phyloP scores from a whole-genome alignment of 441 rosid species.

The Bruguiera hainesii region DNA sequence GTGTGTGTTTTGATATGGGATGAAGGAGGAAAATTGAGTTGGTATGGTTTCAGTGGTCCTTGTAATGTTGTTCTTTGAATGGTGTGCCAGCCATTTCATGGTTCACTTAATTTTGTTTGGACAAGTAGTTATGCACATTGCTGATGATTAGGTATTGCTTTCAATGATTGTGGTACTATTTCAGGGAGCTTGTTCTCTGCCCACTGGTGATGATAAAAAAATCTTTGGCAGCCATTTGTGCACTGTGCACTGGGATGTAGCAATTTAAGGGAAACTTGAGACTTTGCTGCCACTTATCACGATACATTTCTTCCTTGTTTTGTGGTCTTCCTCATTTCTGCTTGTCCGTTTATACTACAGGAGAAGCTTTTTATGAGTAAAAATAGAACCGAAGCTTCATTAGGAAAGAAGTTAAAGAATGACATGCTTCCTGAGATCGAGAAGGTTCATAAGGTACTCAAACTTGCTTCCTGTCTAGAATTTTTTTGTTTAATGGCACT shows the following conservation, averaged over 20 bases:
- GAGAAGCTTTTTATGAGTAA: constrained; percentile 83
- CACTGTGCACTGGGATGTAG: background rate
- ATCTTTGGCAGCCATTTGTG: background rate
- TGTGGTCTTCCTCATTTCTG: background rate
- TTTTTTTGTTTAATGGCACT: background rate
- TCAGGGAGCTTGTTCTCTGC: constrained; percentile 6
- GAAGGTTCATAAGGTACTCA: constrained; percentile 85
- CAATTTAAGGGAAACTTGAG: background rate
- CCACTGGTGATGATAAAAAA: constrained; percentile 8
- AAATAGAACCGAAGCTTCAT: constrained; percentile 80
- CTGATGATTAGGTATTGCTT: background rate
- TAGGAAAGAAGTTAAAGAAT: constrained; percentile 87
- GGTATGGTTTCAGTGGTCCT: too few relatives aligned
- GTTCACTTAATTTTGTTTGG: too few relatives aligned
- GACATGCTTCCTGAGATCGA: constrained; percentile 98
- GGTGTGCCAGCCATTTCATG: too few relatives aligned
- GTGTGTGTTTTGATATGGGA: too few relatives aligned
- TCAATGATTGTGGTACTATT: background rate
- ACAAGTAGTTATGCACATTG: background rate
- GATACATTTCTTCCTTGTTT: background rate
- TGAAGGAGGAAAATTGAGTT: too few relatives aligned
- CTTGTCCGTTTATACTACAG: constrained; percentile 42
- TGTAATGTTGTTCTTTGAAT: too few relatives aligned
- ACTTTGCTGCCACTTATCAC: constrained; percentile 4
- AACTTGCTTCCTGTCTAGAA: constrained; percentile 15